Evolutionary conservation across 805 yeast species (phyloP).

Genomic region (Teunomyces stri): DNA sequence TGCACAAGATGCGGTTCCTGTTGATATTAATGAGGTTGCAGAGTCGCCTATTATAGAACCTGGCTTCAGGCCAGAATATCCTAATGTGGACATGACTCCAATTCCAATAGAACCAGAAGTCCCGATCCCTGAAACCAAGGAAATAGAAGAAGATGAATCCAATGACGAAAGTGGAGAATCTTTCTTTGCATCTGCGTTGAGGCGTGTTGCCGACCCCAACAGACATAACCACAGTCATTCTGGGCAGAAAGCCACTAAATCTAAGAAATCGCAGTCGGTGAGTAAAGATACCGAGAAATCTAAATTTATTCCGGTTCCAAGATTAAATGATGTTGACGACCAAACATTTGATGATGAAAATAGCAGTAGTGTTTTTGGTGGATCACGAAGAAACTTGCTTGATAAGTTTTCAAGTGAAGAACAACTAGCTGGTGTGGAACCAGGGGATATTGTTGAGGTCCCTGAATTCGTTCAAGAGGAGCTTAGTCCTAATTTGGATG

Average conservation of each 20-base stretch:
- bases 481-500: neutral
- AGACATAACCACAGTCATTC: neutral
- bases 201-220: neutral
- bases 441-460: neutral
- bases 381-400: neutral
- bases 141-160: neutral
- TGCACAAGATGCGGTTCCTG: neutral
- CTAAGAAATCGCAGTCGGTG: too few relatives aligned
- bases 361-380: neutral
- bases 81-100: neutral
- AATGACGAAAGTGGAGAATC: neutral
- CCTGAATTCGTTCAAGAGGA: neutral
- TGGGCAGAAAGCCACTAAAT: too few relatives aligned
- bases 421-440: neutral
- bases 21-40: neutral
- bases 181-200: slow-evolving; percentile 1
- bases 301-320: slow-evolving; percentile 6
- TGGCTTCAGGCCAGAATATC: neutral
- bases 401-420: neutral
- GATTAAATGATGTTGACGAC: neutral
- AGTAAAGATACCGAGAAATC: neutral
- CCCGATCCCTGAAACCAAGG: neutral
- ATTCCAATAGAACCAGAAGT: neutral
- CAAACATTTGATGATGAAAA: neutral
- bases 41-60: neutral